Conservation (phyloP, 805 yeast genomes). For the Candida mattraensis region DNA sequence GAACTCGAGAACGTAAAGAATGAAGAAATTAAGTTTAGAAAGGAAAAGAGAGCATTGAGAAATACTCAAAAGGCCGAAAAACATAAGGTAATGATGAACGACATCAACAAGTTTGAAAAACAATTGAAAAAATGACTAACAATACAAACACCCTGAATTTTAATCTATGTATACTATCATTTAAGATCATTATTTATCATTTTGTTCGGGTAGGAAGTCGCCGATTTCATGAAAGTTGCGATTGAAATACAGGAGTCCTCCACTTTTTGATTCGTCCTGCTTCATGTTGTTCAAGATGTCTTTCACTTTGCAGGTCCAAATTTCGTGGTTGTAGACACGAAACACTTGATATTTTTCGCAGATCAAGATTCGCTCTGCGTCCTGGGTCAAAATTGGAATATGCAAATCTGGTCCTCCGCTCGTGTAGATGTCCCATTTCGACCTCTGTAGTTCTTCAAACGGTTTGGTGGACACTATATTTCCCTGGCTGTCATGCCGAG, state of each 20-base stretch:
- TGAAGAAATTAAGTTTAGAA: slow-evolving; percentile 23
- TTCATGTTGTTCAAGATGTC: slow-evolving; percentile 44
- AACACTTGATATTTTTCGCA: slow-evolving; percentile 57
- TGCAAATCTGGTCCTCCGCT: slow-evolving; percentile 21
- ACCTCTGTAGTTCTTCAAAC: slow-evolving; percentile 41
- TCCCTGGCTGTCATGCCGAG: slow-evolving; percentile 38
- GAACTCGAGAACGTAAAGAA: slow-evolving; percentile 29
- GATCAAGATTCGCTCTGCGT: slow-evolving; percentile 60
- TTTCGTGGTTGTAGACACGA: slow-evolving; percentile 79
- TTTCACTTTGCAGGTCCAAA: slow-evolving; percentile 80
- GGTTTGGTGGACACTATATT: slow-evolving; percentile 47
- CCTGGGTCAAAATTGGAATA: slow-evolving; percentile 54
- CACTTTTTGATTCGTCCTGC: slow-evolving; percentile 40
- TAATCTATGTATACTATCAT: slow-evolving; percentile 1
- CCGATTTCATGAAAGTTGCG: slow-evolving; percentile 54
- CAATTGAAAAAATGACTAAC: slow-evolving; percentile 14
- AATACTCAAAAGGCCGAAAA: slow-evolving; percentile 27
- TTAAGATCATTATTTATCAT: slow-evolving; percentile 1
- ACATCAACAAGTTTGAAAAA: slow-evolving; percentile 27
- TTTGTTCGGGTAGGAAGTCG: no score
- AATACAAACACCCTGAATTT: background rate
- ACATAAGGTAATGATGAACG: slow-evolving; percentile 22
- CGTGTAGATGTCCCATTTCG: slow-evolving; percentile 38
- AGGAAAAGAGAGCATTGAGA: slow-evolving; percentile 24
- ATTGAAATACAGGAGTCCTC: slow-evolving; percentile 68